Conservation (phyloP, 75 land plant species). For the Sequoiadendron giganteum region DNA sequence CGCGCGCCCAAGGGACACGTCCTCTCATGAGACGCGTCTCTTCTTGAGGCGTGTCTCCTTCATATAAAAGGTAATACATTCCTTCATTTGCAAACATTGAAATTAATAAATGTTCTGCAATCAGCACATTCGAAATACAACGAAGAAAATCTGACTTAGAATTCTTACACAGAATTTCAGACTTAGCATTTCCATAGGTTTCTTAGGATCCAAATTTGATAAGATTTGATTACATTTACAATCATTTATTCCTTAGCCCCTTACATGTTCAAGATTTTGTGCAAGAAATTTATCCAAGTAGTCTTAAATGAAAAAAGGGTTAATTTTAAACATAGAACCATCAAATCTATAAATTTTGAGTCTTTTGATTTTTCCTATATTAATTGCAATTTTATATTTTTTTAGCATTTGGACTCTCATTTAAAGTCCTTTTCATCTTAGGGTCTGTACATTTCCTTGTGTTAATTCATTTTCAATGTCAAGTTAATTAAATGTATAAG, state of each 20-base stretch:
- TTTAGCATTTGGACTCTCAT: neutral
- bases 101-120: too few species aligned
- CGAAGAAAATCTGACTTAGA: too few species aligned
- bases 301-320: neutral
- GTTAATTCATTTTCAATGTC: neutral
- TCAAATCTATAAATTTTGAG: neutral
- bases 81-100: too few species aligned
- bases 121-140: too few species aligned
- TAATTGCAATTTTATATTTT: neutral
- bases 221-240: too few species aligned
- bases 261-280: neutral
- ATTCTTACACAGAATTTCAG: too few species aligned
- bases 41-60: too few species aligned
- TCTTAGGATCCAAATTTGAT: too few species aligned
- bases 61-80: too few species aligned
- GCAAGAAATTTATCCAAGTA: neutral
- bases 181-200: too few species aligned
- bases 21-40: too few species aligned
- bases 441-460: neutral
- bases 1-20: too few species aligned
- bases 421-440: neutral
- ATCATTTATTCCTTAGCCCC: neutral
- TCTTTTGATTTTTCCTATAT: neutral
- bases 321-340: neutral
- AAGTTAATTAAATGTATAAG: neutral